Base-by-base conservation (phyloP, 768 basidiomycete species). In the Collybia sp. region DNA sequence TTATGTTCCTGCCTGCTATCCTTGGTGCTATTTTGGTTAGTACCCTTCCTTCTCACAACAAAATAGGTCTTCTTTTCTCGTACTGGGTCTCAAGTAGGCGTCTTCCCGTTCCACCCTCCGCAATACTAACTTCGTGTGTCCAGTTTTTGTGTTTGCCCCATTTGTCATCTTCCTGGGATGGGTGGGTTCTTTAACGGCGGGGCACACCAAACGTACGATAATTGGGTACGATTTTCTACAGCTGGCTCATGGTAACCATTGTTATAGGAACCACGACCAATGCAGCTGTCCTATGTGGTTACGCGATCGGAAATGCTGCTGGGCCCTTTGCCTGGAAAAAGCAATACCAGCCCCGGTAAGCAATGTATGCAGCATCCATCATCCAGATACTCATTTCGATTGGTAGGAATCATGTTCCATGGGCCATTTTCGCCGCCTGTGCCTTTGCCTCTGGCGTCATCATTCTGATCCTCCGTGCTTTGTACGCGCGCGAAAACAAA, bases 241-340 rank as follows among this genome's bases (percentile, higher is more conserved):
- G 3, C 3, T 25, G 25, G 25, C 25, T 25, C 25, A 25, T 8
- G 25, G 25, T 25, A 8, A 4, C 25, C 25, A 25, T 25, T 25
- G 25, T 25, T 25, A 25, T 25, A 25, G 25, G 25, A 25, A 25
- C 25, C 25, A 25, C 25, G 25, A 25, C 68, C 6, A 88, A 89
- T 55, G 84, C 88, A 0, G 79, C 89, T 50, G 75, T 88, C 72
- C 70, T 90, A 10, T 75, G 74, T 36, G 82, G 83, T 1, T 90
- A 88, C 56, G 75, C 72, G 47, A 64, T 76, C 17, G 80, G 77
- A 9, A 88, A 89, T 46, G 67, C 84, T 2, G 77, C 76, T 1
- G 80, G 79, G 13, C 85, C 86, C 0, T 83, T 86, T 54, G 85
- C 88, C 83, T 89, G 86, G 86, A 76, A 81, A 56, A 67, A 67